phyloP scores from a whole-genome alignment of 2,329 filamentous ascomycete genomes.

The Plenodomus biglobosus region DNA sequence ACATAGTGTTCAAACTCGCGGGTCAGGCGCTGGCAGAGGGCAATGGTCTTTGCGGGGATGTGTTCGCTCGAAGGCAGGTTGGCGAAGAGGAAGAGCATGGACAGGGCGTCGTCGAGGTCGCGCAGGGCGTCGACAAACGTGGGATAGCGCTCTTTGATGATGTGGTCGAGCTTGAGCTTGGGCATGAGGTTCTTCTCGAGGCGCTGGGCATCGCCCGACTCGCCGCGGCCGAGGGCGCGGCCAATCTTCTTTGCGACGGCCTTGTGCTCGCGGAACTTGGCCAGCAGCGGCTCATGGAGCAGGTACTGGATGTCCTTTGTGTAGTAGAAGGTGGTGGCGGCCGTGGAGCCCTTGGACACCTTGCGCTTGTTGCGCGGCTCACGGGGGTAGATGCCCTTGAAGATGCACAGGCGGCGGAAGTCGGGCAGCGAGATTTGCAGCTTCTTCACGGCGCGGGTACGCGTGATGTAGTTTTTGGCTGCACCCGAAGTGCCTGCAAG shows the following conservation, averaged over 20 bases:
- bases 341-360: conserved; percentile 85
- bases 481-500: conserved; percentile 74
- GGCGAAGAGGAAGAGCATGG: conserved; percentile 96
- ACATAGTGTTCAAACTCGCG: conserved; percentile 98
- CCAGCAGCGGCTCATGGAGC: conserved; percentile 89
- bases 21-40: conserved; percentile 87
- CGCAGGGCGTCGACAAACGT: conserved; percentile 93
- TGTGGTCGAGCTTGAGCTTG: conserved; percentile 88
- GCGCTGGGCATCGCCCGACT: conserved; percentile 83
- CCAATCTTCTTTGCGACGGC: conserved; percentile 97
- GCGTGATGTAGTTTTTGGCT: conserved; percentile 97
- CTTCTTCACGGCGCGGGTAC: conserved; percentile 96
- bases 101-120: conserved; percentile 94
- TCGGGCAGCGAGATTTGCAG: conserved; percentile 96
- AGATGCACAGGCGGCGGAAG: conserved; percentile 97
- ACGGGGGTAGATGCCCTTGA: conserved; percentile 98
- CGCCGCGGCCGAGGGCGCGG: conserved; percentile 84
- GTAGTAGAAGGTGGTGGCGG: conserved; percentile 88
- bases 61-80: conserved; percentile 88
- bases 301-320: conserved; percentile 98
- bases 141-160: conserved; percentile 96
- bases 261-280: conserved; percentile 97
- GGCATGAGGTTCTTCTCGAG: conserved; percentile 90
- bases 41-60: conserved; percentile 93
- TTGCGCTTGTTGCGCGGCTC: conserved; percentile 98